Conservation (phyloP, 257 asterid genomes). For the Nicotiana tomentosiformis region DNA sequence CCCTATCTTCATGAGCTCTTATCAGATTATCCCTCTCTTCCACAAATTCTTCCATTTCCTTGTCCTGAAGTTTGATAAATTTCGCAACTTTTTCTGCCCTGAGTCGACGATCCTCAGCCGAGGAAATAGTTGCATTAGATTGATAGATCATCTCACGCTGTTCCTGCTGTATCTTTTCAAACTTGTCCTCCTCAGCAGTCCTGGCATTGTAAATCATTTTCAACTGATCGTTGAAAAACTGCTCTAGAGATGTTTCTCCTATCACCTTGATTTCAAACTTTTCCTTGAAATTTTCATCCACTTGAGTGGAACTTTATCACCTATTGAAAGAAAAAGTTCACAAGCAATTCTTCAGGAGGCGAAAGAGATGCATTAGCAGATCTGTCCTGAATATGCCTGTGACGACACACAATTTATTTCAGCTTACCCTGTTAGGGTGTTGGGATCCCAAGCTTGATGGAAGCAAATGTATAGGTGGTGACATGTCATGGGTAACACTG, state of each 20-base stretch:
- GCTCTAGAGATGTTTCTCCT: not conserved
- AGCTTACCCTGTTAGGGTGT: conserved; percentile 1
- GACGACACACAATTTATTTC: not conserved
- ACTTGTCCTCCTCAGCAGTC: conserved; percentile 40
- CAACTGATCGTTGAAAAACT: conserved; percentile 40
- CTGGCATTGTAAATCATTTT: conserved; percentile 36
- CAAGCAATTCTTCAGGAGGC: not conserved
- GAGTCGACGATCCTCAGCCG: not conserved
- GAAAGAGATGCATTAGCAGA: not conserved
- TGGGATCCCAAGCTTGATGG: not conserved
- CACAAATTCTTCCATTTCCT: not conserved
- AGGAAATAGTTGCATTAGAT: no score
- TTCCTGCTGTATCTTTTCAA: not conserved
- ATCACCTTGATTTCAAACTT: not conserved
- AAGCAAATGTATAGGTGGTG: not conserved
- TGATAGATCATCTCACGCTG: no score
- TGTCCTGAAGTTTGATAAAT: not conserved
- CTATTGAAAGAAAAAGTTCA: not conserved
- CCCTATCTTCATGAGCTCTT: not conserved
- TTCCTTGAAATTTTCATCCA: not conserved
- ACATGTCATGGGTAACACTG: not conserved
- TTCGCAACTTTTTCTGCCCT: not conserved
- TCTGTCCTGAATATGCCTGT: not conserved
- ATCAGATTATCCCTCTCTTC: not conserved
- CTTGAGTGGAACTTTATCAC: not conserved